Conservation (phyloP, 1,139 yeast genomes). For the Sugiyamaella pinicola region DNA sequence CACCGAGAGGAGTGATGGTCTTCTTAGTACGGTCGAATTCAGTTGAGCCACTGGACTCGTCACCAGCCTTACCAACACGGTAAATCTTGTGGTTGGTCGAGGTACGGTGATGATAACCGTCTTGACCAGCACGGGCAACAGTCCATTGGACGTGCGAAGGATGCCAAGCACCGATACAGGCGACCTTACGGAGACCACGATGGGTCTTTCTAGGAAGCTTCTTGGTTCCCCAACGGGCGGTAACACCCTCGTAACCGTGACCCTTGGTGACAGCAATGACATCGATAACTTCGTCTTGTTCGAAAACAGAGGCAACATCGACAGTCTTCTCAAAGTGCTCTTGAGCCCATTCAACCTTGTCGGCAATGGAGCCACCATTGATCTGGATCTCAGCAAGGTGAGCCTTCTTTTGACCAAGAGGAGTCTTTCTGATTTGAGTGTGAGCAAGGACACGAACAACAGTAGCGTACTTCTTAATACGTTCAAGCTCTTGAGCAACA, state of each 20-base stretch:
- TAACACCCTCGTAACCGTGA: slow-evolving; percentile 99
- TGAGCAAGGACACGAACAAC: slow-evolving; percentile 99
- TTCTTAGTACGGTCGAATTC: slow-evolving; percentile 99
- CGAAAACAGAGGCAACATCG: slow-evolving; percentile 91
- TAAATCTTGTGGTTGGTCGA: slow-evolving; percentile 99
- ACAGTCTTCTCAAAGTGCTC: slow-evolving; percentile 99
- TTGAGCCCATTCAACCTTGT: slow-evolving; percentile 98
- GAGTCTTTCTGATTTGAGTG: slow-evolving; percentile 99
- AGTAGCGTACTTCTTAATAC: slow-evolving; percentile 97
- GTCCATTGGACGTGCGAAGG: slow-evolving; percentile 99
- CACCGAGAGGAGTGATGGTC: slow-evolving; percentile 99
- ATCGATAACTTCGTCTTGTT: slow-evolving; percentile 98
- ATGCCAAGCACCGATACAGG: slow-evolving; percentile 99
- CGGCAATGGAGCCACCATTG: slow-evolving; percentile 98
- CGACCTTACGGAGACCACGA: slow-evolving; percentile 99
- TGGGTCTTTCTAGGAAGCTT: slow-evolving; percentile 99
- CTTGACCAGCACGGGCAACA: slow-evolving; percentile 99
- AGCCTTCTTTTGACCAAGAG: slow-evolving; percentile 99
- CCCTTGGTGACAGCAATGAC: slow-evolving; percentile 99
- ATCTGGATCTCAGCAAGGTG: slow-evolving; percentile 99
- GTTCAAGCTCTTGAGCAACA: slow-evolving; percentile 94
- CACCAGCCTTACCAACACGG: slow-evolving; percentile 98
- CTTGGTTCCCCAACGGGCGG: slow-evolving; percentile 99
- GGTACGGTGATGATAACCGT: slow-evolving; percentile 99
- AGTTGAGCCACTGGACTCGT: slow-evolving; percentile 93